phyloP scores from a whole-genome alignment of 345 rosid genomes.

The Ceriops zippeliana region DNA sequence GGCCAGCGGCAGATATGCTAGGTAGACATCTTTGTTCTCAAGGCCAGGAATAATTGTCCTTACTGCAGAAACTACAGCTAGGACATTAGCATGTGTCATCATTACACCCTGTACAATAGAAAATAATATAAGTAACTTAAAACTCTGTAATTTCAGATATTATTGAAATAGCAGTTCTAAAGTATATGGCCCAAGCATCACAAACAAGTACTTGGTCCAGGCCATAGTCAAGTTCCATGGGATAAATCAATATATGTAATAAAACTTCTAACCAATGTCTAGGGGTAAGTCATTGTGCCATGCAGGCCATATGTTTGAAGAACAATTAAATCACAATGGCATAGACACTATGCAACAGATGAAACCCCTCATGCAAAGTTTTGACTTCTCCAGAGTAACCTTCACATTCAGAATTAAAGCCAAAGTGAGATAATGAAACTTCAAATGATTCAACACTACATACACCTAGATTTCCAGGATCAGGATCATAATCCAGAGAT shows the following conservation, averaged over 20 bases:
- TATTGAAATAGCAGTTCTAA: not conserved
- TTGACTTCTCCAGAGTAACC: not conserved
- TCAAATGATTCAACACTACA: not conserved
- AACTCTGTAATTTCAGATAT: not conserved
- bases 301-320: not conserved
- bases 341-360: not conserved
- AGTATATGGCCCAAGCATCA: too few species aligned
- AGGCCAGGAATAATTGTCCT: constrained; percentile 88
- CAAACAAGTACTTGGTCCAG: not conserved
- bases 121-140: constrained; percentile 1
- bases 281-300: too few species aligned
- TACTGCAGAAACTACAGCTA: constrained; percentile 89
- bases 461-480: not conserved
- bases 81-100: constrained; percentile 97
- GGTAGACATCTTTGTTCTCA: constrained; percentile 73
- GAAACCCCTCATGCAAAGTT: too few species aligned
- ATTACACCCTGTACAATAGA: constrained; percentile 75
- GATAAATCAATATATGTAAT: not conserved
- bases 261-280: too few species aligned
- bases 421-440: not conserved
- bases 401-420: not conserved
- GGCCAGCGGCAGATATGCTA: constrained; percentile 91
- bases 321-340: not conserved
- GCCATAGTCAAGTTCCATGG: not conserved
- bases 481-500: too few species aligned